Conservation (phyloP, 306 rosid species). For the Ziziphus jujuba region DNA sequence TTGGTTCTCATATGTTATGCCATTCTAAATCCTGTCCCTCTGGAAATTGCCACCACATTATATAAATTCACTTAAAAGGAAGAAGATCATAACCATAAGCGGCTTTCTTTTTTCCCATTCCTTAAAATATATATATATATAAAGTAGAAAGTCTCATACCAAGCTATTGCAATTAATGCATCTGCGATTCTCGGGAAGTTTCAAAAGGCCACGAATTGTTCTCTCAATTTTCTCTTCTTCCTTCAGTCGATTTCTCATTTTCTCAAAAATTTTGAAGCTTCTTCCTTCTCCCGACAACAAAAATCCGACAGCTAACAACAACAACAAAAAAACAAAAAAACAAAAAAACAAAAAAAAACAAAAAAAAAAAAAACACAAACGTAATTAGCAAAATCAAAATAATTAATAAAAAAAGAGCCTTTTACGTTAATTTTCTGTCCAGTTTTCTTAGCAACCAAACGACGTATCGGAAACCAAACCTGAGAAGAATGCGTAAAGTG, state of each 20-base stretch:
- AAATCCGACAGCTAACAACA: neutral
- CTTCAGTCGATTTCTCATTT: slow-evolving; percentile 57
- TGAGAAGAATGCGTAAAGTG: slow-evolving; percentile 4
- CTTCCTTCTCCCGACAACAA: slow-evolving; percentile 17
- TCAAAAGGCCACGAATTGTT: slow-evolving; percentile 60
- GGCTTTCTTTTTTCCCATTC: neutral
- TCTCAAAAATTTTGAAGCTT: slow-evolving; percentile 20
- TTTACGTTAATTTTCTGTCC: too few species aligned
- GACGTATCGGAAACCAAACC: slow-evolving; percentile 8
- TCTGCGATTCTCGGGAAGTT: slow-evolving; percentile 73
- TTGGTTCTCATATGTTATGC: neutral
- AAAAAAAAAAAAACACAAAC: neutral
- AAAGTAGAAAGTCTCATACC: slow-evolving; percentile 42
- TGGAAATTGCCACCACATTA: neutral
- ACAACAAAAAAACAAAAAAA: too few species aligned
- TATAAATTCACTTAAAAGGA: too few species aligned
- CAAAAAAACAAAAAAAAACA: neutral
- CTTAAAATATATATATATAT: neutral
- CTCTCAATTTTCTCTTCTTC: slow-evolving; percentile 74
- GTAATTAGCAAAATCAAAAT: neutral
- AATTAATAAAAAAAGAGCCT: too few species aligned
- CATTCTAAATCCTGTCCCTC: neutral
- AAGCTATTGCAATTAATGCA: slow-evolving; percentile 85
- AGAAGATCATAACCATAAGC: neutral
- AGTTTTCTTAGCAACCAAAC: too few species aligned